Base-by-base conservation (phyloP, 331 rosid genomes). In the Prunus yedoensis region DNA sequence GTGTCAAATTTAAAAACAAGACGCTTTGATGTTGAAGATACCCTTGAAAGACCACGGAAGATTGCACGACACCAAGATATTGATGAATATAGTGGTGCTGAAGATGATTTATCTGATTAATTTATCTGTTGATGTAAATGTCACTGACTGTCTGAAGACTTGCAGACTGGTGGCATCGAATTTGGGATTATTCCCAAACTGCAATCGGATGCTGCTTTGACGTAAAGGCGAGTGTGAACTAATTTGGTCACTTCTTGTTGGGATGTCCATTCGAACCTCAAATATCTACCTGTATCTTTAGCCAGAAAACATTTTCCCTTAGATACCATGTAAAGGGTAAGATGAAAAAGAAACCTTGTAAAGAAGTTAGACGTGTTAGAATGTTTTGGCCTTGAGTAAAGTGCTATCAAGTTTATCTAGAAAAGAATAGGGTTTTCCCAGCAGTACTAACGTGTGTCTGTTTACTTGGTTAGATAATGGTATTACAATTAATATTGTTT, bases 21-120 rank as follows among this genome's bases (percentile, higher is more conserved):
- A 68, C 79, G 78, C 25, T 57, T 83, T 20, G 99, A 88, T 59
- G 80, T 86, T 79, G 99, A 87, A 77, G 93, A 91, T 62, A 95
- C 68, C 67, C 83, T 91, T 8, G 93, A 87, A 65, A 84, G 94
- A 76, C 79, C 86, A 14, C 88, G 74, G 65, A 87, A 91, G 82
- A 82, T 28, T 74, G 80, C 70, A 18, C 77, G 79, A 17, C 91
- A 84, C 77, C 85, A 87, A 25, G 96, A 95, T 77, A 64, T 83
- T 46, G 92, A 89, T 72, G 97, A 89, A 32, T 88, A 86, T 62
- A 95, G 97, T 75, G 97, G 92, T 71, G 93, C 81, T 8, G 99
- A 94, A 80, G 99, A 92, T 74, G 89, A 95, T 21, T 77, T 95
- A 88, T 90, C 96, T 41, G 97, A 87, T 23, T 94, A 79, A 89